Evolutionary conservation across 202 grass and related monocot species (phyloP).

Genomic region (Eragrostis tef): DNA sequence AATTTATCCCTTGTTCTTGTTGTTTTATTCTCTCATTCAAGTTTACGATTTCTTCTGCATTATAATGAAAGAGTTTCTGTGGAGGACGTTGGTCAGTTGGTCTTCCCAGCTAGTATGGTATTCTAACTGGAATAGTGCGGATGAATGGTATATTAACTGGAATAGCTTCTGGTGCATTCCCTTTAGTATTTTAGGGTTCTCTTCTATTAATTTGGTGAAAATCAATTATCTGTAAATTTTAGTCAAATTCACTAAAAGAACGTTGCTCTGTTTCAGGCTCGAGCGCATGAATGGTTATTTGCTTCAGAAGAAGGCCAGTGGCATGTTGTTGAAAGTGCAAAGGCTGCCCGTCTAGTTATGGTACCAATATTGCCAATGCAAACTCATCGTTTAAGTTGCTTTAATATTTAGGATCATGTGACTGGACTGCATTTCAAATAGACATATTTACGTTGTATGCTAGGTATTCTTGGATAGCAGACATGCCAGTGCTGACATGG

Average conservation of each 20-base stretch:
- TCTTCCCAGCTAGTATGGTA: slow-evolving; percentile 14
- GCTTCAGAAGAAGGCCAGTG: slow-evolving; percentile 95
- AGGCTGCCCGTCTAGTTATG: slow-evolving; percentile 84
- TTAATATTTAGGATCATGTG: slow-evolving; percentile 33
- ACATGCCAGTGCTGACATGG: slow-evolving; percentile 68
- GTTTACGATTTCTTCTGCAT: neutral
- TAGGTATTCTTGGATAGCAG: slow-evolving; percentile 97
- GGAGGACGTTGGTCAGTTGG: neutral
- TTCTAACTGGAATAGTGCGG: neutral
- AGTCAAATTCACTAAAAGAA: slow-evolving; percentile 31
- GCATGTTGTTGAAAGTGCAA: slow-evolving; percentile 88
- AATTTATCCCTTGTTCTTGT: neutral
- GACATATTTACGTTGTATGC: slow-evolving; percentile 47
- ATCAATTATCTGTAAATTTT: neutral
- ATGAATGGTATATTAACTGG: neutral
- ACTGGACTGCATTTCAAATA: slow-evolving; percentile 1
- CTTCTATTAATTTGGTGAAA: slow-evolving; percentile 8
- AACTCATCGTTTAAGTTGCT: neutral
- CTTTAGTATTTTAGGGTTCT: neutral
- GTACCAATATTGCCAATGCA: slow-evolving; percentile 45
- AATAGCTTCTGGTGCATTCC: neutral
- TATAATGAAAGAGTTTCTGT: neutral
- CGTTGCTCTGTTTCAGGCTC: slow-evolving; percentile 62
- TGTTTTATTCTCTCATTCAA: neutral
- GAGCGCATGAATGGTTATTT: slow-evolving; percentile 92